Percentiles rank a stretch among this genome's conserved stretches.
These are phyloP conservation scores for Suaeda aralocaspica DNA, from an alignment of 148 eudicot species.

Conservation along the genomic window DNA sequence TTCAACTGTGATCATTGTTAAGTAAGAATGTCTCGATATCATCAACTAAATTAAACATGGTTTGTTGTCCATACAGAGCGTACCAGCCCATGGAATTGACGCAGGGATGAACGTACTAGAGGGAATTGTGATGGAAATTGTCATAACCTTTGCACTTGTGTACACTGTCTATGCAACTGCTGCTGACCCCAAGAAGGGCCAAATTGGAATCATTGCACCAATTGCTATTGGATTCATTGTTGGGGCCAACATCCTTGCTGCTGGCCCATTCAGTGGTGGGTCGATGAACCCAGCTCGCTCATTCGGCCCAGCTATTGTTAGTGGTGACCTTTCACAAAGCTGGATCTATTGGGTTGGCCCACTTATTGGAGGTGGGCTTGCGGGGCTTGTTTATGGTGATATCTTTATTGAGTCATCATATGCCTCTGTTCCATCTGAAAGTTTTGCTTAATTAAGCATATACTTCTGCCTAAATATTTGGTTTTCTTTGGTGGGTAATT, in stretches of 20 bases:
- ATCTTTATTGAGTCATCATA: constrained; percentile 44
- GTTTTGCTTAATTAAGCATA: constrained; percentile 7
- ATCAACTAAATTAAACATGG: too few relatives aligned
- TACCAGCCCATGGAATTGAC: constrained; percentile 61
- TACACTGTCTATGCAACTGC: constrained; percentile 91
- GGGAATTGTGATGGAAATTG: constrained; percentile 72
- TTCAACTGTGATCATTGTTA: too few relatives aligned
- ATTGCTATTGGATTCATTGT: constrained; percentile 84
- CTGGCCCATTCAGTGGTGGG: constrained; percentile 81
- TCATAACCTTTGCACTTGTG: constrained; percentile 71
- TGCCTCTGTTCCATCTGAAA: constrained; percentile 17
- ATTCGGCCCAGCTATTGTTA: constrained; percentile 64
- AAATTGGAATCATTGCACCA: constrained; percentile 66
- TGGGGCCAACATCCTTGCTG: constrained; percentile 80
- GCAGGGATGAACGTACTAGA: constrained; percentile 50
- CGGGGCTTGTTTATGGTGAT: constrained; percentile 77
- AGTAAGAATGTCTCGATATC: too few relatives aligned
- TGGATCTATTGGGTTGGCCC: constrained; percentile 95
- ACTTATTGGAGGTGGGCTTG: constrained; percentile 78
- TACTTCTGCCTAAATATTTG: constrained; percentile 24
- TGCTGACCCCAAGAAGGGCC: constrained; percentile 84
- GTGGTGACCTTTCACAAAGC: constrained; percentile 52
- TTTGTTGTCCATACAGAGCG: constrained; percentile 48
- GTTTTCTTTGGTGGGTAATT: constrained; percentile 6
- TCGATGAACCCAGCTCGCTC: constrained; percentile 97